Conservation (phyloP, 352 stramenopile species). For the Pythium grandisporangium region DNA sequence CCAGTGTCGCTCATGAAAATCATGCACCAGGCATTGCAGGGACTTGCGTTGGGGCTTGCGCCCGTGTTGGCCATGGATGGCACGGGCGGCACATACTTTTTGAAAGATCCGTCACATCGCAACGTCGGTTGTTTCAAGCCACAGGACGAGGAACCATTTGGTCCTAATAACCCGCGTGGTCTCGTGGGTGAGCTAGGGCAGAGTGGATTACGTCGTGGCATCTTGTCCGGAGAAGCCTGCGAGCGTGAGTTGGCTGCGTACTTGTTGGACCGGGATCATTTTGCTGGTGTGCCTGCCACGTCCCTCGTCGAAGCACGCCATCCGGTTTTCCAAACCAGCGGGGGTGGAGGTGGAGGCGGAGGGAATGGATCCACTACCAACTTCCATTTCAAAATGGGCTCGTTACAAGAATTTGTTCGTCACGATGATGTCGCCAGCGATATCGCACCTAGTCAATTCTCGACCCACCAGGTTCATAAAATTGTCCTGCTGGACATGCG, state of each 20-base stretch:
- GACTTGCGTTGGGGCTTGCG: constrained; percentile 86
- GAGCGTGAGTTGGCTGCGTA: constrained; percentile 97
- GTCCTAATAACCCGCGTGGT: constrained; percentile 95
- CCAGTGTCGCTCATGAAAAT: constrained; percentile 77
- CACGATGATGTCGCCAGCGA: constrained; percentile 94
- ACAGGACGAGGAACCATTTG: constrained; percentile 97
- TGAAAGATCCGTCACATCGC: constrained; percentile 90
- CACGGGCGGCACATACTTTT: constrained; percentile 97
- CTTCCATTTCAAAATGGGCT: constrained; percentile 91
- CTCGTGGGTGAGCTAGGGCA: constrained; percentile 79
- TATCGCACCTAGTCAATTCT: constrained; percentile 87
- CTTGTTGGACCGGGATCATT: constrained; percentile 89
- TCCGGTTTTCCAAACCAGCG: constrained; percentile 70
- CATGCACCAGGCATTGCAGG: constrained; percentile 82
- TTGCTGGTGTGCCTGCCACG: constrained; percentile 73
- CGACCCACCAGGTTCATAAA: constrained; percentile 93
- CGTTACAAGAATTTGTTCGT: constrained; percentile 95
- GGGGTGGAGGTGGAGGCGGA: no score
- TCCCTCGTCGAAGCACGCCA: constrained; percentile 68
- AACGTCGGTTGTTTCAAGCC: constrained; percentile 97
- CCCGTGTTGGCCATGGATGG: constrained; percentile 92
- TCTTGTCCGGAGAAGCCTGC: constrained; percentile 94
- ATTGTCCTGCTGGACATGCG: constrained; percentile 98
- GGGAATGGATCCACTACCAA: no score
- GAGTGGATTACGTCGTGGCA: constrained; percentile 84